Evolutionary conservation across 108 stramenopile genomes (phyloP).

Genomic region (Pseudonitzschia multistriata): DNA sequence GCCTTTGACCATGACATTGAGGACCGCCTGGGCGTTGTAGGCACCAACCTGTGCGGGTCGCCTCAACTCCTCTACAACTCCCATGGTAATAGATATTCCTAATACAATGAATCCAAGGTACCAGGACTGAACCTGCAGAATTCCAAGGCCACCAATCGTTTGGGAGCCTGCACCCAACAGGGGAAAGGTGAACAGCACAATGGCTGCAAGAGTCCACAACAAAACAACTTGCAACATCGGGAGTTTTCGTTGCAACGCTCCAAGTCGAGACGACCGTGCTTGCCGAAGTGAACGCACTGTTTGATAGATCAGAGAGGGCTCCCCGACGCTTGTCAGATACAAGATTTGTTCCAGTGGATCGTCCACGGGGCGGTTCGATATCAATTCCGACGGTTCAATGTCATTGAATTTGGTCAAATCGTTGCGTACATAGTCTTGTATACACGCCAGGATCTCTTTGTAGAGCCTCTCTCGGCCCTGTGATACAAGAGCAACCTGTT

Average conservation of each 20-base stretch:
- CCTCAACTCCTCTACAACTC: constrained; percentile 69
- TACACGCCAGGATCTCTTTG: constrained; percentile 51
- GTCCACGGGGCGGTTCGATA: constrained; percentile 71
- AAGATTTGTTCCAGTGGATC: constrained; percentile 86
- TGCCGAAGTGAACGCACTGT: constrained; percentile 77
- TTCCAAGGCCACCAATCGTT: constrained; percentile 55
- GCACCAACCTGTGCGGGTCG: constrained; percentile 61
- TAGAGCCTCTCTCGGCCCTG: constrained; percentile 75
- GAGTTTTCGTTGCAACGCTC: constrained; percentile 83
- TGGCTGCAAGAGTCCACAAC: constrained; percentile 63
- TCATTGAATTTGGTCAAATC: constrained; percentile 68
- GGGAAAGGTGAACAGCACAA: constrained; percentile 72
- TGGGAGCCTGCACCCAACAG: constrained; percentile 68
- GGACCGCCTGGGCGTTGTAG: constrained; percentile 75
- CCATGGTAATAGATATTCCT: constrained; percentile 63
- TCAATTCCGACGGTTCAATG: constrained; percentile 58
- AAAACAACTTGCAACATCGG: constrained; percentile 62
- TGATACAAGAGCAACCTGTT: constrained; percentile 85
- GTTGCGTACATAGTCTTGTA: constrained; percentile 65
- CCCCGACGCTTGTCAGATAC: constrained; percentile 85
- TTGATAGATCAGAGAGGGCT: constrained; percentile 76
- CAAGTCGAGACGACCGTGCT: constrained; percentile 70
- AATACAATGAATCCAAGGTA: constrained; percentile 61
- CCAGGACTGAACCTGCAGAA: constrained; percentile 44
- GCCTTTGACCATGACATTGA: constrained; percentile 77